Base-by-base conservation (phyloP, 768 basidiomycete species). In the Xerocomellus intermedius region DNA sequence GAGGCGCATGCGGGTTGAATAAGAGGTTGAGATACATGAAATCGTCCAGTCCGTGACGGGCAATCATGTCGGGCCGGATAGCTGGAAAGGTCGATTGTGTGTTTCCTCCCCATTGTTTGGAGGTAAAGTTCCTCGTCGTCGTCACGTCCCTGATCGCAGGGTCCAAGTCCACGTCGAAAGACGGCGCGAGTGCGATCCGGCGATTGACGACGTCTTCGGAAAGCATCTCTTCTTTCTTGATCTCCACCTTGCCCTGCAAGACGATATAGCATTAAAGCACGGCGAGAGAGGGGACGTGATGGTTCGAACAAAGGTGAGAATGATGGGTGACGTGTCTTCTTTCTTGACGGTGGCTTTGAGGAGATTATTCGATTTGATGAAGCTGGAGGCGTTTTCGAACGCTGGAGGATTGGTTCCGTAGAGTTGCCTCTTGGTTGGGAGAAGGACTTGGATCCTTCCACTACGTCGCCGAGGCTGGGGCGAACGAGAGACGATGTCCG, bases 181-280 rank as follows among this genome's bases (percentile, higher is more conserved):
- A 37, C 2, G 54, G 36, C 6, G 54, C 8, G 33, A 47, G 42
- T 5, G 46, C 56, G 17, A 58, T n/a, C 3, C 60, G 47, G 7
- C 45, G 46, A n/a, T 54, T 42, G 44, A 62, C 57, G 37, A 66
- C 64, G 17, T 60, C 58, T 19, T 64, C 62, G 2, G 56, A 64
- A 24, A 66, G 59, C n/a, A 63, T 35, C 35, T 65, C 58, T 14
- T 63, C 58, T 10, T 57, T 56, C 12, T 61, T 63, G 39, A 66
- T 42, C 30, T 64, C 53, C 4, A 57, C 39, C 24, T 59, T 56
- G 2, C 42, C 36, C 55, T 61, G 48, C 4, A 39, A 52, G 10
- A 42, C 12, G 4, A 24, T 12, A 10, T 0, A 0, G 30, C 24
- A 55, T 10, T 2, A 5, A 9, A 8, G 16, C 4, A 26, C 44